phyloP scores from a whole-genome alignment of 768 basidiomycete genomes.

The Suillus variegatus region DNA sequence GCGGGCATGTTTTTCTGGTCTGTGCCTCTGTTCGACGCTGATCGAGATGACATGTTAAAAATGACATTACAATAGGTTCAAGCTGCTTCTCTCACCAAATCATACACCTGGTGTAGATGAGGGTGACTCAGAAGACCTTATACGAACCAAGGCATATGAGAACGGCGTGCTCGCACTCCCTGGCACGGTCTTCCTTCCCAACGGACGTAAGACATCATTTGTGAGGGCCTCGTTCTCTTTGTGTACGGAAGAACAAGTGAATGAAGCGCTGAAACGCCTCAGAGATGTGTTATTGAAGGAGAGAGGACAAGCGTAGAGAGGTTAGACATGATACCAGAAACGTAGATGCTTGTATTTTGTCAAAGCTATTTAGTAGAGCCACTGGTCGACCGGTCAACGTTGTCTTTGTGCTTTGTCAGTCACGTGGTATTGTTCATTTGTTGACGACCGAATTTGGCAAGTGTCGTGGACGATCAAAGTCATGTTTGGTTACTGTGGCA shows the following conservation, averaged over 20 bases:
- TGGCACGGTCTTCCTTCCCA: slow-evolving; percentile 80
- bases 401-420: background rate
- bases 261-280: slow-evolving; percentile 71
- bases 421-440: slow-evolving; percentile 5
- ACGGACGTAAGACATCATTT: slow-evolving; percentile 65
- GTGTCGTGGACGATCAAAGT: slow-evolving; percentile 13
- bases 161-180: slow-evolving; percentile 90
- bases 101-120: slow-evolving; percentile 32
- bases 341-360: background rate
- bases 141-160: slow-evolving; percentile 73
- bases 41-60: slow-evolving; percentile 18
- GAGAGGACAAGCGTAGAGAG: slow-evolving; percentile 10
- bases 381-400: background rate
- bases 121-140: slow-evolving; percentile 72
- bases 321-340: background rate
- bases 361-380: background rate
- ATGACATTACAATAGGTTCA: slow-evolving; percentile 54
- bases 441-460: slow-evolving; percentile 4
- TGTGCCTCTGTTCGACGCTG: slow-evolving; percentile 25
- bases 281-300: slow-evolving; percentile 37
- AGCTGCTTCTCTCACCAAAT: slow-evolving; percentile 48
- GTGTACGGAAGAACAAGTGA: slow-evolving; percentile 62
- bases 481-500: slow-evolving; percentile 25
- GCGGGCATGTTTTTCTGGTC: slow-evolving; percentile 92
- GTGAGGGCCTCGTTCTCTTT: slow-evolving; percentile 85